Base-by-base conservation (phyloP, 495 filamentous ascomycete species). In the Lentithecium fluviatile region DNA sequence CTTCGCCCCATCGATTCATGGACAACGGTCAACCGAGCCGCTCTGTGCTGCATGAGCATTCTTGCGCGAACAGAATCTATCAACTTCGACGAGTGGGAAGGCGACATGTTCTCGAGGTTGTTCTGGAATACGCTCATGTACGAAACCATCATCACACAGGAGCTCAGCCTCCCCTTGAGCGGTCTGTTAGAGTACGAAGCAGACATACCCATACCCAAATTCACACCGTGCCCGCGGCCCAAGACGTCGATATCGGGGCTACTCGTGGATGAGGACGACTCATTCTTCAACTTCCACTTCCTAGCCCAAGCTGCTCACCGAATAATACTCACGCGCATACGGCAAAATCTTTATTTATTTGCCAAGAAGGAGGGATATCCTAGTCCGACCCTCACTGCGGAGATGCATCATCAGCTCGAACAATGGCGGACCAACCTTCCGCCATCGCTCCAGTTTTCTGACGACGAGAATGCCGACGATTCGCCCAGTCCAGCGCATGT, bases 271-370 rank as follows among this genome's bases (percentile, higher is more conserved):
- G 55, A 64, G 7, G 65, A 68, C 32, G 65, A 68, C 21, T 52
- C 65, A 6, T 65, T 60, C 52, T 68, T 68, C 57, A 64, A 68
- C 37, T 64, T 68, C 36, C 65, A 68, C 32, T 68, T 68, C 52
- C 56, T 68, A 2, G 65, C 65, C 4, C 65, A 68, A 32, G 65
- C 56, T 11, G 60, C 65, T 0, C 60, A 68, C 29, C 49, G 65
- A 1, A 64, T 68, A 24, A 45, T 68, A 21, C 43, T 68, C 1
- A 68, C 60, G 7, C 60, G 65, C 0, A 61, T 68, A 0, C 55
- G 61, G n/a, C 52, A 60, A 26, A 58, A 45, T 24, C 29, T 68
- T 45, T 68, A 64, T 23, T 52, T 45, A 11, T 68, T 64, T 38
- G 50, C 51, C 0, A 56, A 60, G 51, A 64, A 58, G 37, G 37